Evolutionary conservation across 306 rosid genomes (phyloP), one percentile per base, ranked within the genome.

Genomic region (Corylus americana): DNA sequence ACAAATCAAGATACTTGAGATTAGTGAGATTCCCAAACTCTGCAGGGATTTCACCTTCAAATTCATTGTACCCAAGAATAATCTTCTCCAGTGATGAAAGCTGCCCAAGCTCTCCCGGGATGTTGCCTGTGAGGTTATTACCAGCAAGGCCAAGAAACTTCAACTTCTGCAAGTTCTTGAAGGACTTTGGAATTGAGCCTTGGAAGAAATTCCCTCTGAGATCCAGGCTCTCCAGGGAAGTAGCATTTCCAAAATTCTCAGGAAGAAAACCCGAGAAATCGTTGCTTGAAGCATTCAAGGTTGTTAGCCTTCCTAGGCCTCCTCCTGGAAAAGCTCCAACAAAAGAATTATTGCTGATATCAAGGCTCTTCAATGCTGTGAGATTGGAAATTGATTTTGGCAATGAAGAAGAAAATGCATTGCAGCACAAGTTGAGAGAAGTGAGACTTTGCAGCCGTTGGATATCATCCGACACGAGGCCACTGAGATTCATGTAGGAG

Each of bases 91-190:
- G 61, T 7, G 94, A 90, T 17, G 84, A 83, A 81, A 95, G 89
- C 79, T 84, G 80, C 42, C 99, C 99, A 42, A 95, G 84, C 79
- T 89, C 96, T 10, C 87, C 74, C 54, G 97, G 97, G 83, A 95
- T 89, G 78, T 68, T 69, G 6, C 96, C 98, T 2, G 96, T 88
- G 81, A 95, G 91, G 54, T 91, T 93, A 59, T 93, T 95, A 78
- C 99, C 99, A 1, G 98, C 91, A 59, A 95, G 91, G 57, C 99
- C 99, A 74, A 95, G 96, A 90, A 93, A 95, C 89, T 85, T 93
- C 80, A 95, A 84, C 90, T 88, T 91, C 80, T 66, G 87, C 88
- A 95, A 82, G 78, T 85, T 87, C 73, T 82, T 85, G 67, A 89
- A 87, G 25, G 97, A 79, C 84, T 75, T 81, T 0, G 96, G 98